Conservation (phyloP, 257 asterid species). For the Ophiorrhiza pumila region DNA sequence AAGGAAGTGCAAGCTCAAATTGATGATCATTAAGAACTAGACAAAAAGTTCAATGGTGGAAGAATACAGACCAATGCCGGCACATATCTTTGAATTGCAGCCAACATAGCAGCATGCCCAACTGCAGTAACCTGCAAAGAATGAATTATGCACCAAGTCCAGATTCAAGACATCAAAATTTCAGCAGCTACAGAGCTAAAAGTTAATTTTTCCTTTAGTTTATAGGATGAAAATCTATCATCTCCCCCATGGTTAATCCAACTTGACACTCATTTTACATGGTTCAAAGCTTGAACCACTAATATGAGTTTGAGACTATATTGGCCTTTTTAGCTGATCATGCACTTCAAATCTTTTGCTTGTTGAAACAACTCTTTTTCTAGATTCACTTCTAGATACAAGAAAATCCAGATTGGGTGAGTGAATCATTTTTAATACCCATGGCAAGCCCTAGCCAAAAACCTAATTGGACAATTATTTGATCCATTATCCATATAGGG, state of each 20-base stretch:
- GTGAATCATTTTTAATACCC: neutral
- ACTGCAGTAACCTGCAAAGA: conserved; percentile 89
- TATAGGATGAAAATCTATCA: neutral
- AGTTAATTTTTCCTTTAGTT: neutral
- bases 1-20: conserved; percentile 19
- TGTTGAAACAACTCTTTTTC: neutral
- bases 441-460: neutral
- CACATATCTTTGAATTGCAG: conserved; percentile 88
- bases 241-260: neutral
- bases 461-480: neutral
- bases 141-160: conserved; percentile 15
- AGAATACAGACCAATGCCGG: conserved; percentile 69
- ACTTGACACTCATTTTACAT: neutral
- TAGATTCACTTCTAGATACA: neutral
- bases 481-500: neutral
- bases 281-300: neutral
- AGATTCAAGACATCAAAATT: conserved; percentile 20
- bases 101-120: conserved; percentile 96
- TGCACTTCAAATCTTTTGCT: neutral
- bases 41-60: conserved; percentile 3
- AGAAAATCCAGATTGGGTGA: neutral
- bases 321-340: neutral
- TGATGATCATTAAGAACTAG: conserved; percentile 9
- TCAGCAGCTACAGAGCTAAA: conserved; percentile 8
- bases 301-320: neutral